Conservation (phyloP, 305 asterid species). For the Fraxinus sp. region DNA sequence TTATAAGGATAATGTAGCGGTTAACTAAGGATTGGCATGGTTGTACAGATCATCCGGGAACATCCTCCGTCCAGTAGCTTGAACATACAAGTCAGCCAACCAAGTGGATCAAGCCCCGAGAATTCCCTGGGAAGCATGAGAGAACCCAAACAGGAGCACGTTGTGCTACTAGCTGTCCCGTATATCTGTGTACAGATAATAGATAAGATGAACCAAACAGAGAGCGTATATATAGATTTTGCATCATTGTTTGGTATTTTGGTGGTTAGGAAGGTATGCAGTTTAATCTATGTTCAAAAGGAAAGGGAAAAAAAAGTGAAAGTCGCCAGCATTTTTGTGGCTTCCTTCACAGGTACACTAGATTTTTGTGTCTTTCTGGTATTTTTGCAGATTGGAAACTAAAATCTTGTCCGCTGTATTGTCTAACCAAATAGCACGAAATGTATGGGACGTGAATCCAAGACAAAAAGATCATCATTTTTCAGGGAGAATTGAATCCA, state of each 20-base stretch:
- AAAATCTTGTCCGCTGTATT: not conserved
- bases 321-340: not conserved
- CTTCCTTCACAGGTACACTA: not conserved
- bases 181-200: too few relatives aligned
- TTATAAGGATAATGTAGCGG: not conserved
- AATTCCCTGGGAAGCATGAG: slow-evolving; percentile 21
- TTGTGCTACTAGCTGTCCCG: not conserved
- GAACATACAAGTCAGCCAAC: slow-evolving; percentile 28
- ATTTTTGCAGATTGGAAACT: not conserved
- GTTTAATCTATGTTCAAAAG: not conserved
- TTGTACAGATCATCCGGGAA: slow-evolving; percentile 17
- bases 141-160: slow-evolving; percentile 1
- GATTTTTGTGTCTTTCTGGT: not conserved
- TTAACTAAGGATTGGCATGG: not conserved
- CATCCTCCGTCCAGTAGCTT: slow-evolving; percentile 28
- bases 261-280: not conserved
- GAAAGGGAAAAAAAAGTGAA: not conserved
- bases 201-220: not conserved
- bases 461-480: not conserved
- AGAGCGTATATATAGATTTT: not conserved
- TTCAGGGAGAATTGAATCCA: not conserved
- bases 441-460: not conserved
- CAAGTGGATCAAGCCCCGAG: slow-evolving; percentile 21
- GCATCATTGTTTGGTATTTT: not conserved
- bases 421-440: not conserved